A percentile compares a stretch with the other conserved stretches of the same genome.
These are phyloP conservation scores for Spathaspora jeffriesii DNA, from an alignment of 1,139 yeast species.

Conservation along the genomic window DNA sequence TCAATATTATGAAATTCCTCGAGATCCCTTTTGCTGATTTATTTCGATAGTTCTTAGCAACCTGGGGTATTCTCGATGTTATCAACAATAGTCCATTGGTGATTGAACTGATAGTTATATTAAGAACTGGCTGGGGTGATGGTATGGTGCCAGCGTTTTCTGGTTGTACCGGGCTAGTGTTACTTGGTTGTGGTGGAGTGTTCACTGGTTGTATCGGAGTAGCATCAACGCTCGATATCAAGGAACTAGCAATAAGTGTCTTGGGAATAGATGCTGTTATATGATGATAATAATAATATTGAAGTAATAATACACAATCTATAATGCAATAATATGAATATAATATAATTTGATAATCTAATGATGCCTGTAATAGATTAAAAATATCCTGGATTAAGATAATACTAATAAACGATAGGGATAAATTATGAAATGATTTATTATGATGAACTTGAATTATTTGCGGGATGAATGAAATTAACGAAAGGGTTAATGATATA, in stretches of 20 bases:
- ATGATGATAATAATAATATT: slow-evolving; percentile 32
- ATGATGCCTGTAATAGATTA: slow-evolving; percentile 1
- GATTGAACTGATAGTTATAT: background rate
- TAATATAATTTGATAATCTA: slow-evolving; percentile 3
- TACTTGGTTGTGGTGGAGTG: too few species aligned
- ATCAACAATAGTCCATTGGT: slow-evolving; percentile 45
- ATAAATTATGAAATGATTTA: slow-evolving; percentile 5
- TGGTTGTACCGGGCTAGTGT: too few species aligned
- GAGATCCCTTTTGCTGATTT: slow-evolving; percentile 40
- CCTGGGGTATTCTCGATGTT: slow-evolving; percentile 78
- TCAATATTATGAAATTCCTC: slow-evolving; percentile 33
- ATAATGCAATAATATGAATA: slow-evolving; percentile 64
- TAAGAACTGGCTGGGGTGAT: background rate
- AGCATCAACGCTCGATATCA: background rate
- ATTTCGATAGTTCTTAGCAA: slow-evolving; percentile 37
- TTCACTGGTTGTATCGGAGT: background rate
- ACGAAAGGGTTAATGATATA: slow-evolving; percentile 1
- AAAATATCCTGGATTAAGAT: slow-evolving; percentile 2
- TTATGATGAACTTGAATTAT: slow-evolving; percentile 3
- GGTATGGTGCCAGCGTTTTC: too few species aligned
- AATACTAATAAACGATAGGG: slow-evolving; percentile 3
- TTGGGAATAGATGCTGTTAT: background rate
- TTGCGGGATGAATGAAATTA: slow-evolving; percentile 6
- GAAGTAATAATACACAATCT: slow-evolving; percentile 70
- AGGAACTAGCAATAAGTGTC: background rate